phyloP scores from a whole-genome alignment of 345 rosid species.

The Arabidopsis suecica region DNA sequence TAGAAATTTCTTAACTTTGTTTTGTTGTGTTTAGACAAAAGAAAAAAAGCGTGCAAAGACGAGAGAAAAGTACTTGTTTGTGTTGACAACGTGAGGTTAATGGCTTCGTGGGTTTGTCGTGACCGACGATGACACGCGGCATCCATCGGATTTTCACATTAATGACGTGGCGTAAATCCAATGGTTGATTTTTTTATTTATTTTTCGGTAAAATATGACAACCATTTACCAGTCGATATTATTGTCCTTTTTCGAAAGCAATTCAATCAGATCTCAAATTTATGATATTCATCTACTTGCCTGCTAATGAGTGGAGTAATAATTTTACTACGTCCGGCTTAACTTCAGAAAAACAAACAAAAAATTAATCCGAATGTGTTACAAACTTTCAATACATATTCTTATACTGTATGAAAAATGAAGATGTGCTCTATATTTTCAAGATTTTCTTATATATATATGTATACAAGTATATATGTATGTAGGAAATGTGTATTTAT shows the following conservation, averaged over 20 bases:
- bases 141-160: background rate
- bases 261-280: background rate
- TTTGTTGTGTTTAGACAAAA: background rate
- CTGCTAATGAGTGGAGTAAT: no score
- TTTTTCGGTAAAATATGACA: conserved; percentile 3
- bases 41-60: conserved; percentile 19
- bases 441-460: no score
- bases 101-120: conserved; percentile 42
- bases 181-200: background rate
- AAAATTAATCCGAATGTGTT: no score
- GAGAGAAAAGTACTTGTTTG: background rate
- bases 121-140: conserved; percentile 41
- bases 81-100: conserved; percentile 28
- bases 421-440: no score
- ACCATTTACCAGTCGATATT: conserved; percentile 7
- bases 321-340: no score
- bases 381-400: no score
- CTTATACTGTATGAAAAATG: no score
- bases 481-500: background rate
- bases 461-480: no score
- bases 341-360: no score
- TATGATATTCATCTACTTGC: no score
- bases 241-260: background rate
- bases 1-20: conserved; percentile 34
- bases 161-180: conserved; percentile 4